Base-by-base conservation (phyloP, 2,329 filamentous ascomycete species). In the Arthrobotrys megalospora region DNA sequence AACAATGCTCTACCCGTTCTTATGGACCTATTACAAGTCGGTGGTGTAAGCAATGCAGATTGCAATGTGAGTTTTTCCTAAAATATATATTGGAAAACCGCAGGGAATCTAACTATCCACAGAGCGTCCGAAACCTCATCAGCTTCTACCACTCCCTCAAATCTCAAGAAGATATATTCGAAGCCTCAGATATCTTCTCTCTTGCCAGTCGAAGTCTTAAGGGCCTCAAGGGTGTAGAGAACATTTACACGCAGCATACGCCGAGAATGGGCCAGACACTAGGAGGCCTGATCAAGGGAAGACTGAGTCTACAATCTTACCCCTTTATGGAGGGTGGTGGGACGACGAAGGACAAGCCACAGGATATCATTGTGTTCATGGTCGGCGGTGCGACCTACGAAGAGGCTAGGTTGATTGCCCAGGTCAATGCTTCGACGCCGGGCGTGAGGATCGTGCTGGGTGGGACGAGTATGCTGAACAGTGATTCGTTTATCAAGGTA, bases 171-270 rank as follows among this genome's bases (percentile, higher is more conserved):
- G 95, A 98, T 80, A 90, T 98, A 6, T 98, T 99, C 82, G 94
- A 98, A 82, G 92, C 93, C 0, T 90, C 91, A 0, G 95, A 93
- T 3, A 95, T 99, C 80, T 97, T 99, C 85, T 93, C 93, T 0
- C 93, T 93, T 11, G 94, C 94, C 10, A 89, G 93, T 45, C 93
- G 91, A 82, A 90, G 94, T 4, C 94, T 99, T 84, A 97, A 97
- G 83, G 96, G 96, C 0, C 87, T 99, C 12, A 97, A 98, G 83
- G 96, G 96, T 1, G 96, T 99, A 0, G 96, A 99, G 84, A 99
- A 99, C 82, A 96, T 99, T 32, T 99, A 99, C 84, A 99, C 96
- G 0, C 96, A 99, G 84, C 96, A 99, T 84, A 96, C 93, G 5
- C 94, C 96, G 0, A 88, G 93, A 21, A 85, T 99, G 14, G 94